These are phyloP conservation scores for Neocallimastix lanati DNA, from an alignment of 192 early-diverging fungal species.

Conservation along the genomic window DNA sequence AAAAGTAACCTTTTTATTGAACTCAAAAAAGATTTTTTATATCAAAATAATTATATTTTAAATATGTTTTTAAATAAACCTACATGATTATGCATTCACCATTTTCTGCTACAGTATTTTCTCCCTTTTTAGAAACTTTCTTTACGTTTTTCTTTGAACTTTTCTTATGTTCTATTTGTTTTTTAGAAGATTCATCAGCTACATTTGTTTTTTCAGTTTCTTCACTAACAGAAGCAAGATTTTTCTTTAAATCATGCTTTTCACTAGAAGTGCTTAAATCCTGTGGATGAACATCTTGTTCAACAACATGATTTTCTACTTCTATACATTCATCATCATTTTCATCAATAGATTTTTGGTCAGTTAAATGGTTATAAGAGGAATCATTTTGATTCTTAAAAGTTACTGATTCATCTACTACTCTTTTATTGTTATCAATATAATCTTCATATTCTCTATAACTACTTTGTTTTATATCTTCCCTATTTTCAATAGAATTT, in stretches of 20 bases:
- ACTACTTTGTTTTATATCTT: not conserved
- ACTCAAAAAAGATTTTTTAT: not conserved
- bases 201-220: too few species aligned
- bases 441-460: not conserved
- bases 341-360: not conserved
- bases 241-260: too few species aligned
- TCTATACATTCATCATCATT: too few species aligned
- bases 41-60: not conserved
- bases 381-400: not conserved
- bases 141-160: not conserved
- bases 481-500: not conserved
- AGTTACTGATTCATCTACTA: not conserved
- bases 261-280: too few species aligned
- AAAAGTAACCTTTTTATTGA: too few species aligned
- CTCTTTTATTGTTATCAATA: not conserved
- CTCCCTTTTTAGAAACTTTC: not conserved
- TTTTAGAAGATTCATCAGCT: not conserved
- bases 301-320: too few species aligned
- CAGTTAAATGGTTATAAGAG: too few species aligned
- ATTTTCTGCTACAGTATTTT: not conserved
- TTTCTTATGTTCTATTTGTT: too few species aligned
- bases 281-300: too few species aligned
- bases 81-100: not conserved
- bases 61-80: not conserved
- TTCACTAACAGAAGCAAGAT: too few species aligned